phyloP scores from a whole-genome alignment of 441 rosid genomes.

The Codiaeum variegatum region DNA sequence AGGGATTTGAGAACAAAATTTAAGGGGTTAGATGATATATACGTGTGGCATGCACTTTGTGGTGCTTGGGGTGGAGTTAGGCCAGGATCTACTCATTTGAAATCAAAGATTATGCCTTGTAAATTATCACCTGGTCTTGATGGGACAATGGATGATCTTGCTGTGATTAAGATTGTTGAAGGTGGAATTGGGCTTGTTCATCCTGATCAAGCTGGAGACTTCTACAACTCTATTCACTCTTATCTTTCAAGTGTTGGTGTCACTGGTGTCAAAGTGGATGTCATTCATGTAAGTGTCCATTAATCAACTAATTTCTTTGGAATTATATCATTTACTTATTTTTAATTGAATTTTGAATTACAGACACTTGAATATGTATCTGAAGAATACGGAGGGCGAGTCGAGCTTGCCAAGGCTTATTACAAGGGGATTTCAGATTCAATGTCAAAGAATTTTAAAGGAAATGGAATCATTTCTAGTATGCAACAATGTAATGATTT shows the following conservation, averaged over 20 bases:
- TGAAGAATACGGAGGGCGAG: slow-evolving; percentile 76
- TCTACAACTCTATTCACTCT: slow-evolving; percentile 74
- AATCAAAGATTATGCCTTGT: slow-evolving; percentile 40
- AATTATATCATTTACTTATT: not conserved
- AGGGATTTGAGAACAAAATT: slow-evolving; percentile 60
- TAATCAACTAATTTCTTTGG: not conserved
- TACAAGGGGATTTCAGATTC: slow-evolving; percentile 59
- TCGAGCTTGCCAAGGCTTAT: slow-evolving; percentile 59
- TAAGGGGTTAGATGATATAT: slow-evolving; percentile 65
- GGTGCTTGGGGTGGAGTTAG: slow-evolving; percentile 92
- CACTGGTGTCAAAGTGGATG: slow-evolving; percentile 76
- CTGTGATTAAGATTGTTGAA: slow-evolving; percentile 61
- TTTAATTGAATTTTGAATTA: slow-evolving; percentile 1
- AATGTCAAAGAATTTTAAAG: slow-evolving; percentile 57
- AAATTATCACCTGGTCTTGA: slow-evolving; percentile 53
- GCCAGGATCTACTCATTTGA: slow-evolving; percentile 47
- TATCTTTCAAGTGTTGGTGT: slow-evolving; percentile 55
- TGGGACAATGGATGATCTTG: slow-evolving; percentile 70
- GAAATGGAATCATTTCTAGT: slow-evolving; percentile 62
- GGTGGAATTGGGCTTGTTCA: slow-evolving; percentile 73
- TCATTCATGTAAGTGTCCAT: slow-evolving; percentile 56
- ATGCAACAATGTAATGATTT: slow-evolving; percentile 88
- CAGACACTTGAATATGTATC: slow-evolving; percentile 62
- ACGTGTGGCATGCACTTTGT: slow-evolving; percentile 87
- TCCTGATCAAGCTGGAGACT: slow-evolving; percentile 55